These are phyloP conservation scores for Phenoliferia sp. DNA, from an alignment of 1,284 basidiomycete species.

Conservation along the genomic window DNA sequence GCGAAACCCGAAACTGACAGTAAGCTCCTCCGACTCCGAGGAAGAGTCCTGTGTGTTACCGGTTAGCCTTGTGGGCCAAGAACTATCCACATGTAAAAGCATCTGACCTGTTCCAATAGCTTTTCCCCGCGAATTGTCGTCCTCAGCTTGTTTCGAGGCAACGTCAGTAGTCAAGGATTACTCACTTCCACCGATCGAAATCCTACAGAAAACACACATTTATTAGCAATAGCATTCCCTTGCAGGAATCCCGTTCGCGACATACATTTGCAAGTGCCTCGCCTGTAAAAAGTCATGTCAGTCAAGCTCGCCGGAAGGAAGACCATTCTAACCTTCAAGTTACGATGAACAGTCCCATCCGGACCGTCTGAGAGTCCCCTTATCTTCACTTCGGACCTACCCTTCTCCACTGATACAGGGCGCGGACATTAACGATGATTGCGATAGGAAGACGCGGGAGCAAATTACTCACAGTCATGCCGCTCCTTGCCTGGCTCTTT, in stretches of 20 bases:
- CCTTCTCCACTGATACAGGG: neutral
- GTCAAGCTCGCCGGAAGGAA: too few species aligned
- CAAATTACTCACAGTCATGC: neutral
- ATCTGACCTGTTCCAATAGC: neutral
- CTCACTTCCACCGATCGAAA: neutral
- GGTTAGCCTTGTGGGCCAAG: too few species aligned
- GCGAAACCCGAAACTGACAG: neutral
- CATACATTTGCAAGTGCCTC: neutral
- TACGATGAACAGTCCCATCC: neutral
- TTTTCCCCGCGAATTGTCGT: neutral
- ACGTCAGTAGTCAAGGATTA: neutral
- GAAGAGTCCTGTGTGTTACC: neutral
- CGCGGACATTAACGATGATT: neutral
- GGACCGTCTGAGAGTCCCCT: neutral
- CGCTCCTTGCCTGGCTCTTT: neutral
- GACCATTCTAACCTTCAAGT: neutral
- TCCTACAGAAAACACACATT: neutral
- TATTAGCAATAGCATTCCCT: too few species aligned
- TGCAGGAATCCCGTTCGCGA: too few species aligned
- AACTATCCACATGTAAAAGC: too few species aligned
- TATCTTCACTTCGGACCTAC: neutral
- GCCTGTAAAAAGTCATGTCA: too few species aligned
- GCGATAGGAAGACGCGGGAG: too few species aligned
- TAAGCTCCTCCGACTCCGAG: neutral
- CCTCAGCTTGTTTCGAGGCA: neutral